Evolutionary conservation across 257 asterid genomes (phyloP).

Genomic region (Oldenlandia corymbosa): DNA sequence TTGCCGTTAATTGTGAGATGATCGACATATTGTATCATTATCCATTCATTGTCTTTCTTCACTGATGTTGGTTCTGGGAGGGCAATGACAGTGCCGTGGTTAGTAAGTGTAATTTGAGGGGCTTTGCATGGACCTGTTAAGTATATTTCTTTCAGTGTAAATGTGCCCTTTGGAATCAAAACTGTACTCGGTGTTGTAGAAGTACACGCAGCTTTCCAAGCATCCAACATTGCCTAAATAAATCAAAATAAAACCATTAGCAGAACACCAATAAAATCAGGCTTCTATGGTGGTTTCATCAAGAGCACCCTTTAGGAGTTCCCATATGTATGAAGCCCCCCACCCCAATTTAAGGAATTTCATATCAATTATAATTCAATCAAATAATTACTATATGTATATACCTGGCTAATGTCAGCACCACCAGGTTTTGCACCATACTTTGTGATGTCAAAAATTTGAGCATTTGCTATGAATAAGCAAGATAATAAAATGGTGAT

Average conservation of each 20-base stretch:
- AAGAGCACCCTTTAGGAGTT: too few relatives aligned
- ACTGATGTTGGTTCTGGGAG: conserved; percentile 19
- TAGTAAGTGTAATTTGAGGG: conserved; percentile 29
- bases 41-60: conserved; percentile 28
- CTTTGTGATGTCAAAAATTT: conserved; percentile 12
- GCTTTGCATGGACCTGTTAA: conserved; percentile 30
- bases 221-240: conserved; percentile 34
- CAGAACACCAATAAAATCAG: too few relatives aligned
- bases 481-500: not conserved
- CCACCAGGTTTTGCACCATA: conserved; percentile 7
- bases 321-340: too few relatives aligned
- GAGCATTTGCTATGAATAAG: not conserved
- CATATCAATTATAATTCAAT: too few relatives aligned
- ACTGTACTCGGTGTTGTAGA: conserved; percentile 17
- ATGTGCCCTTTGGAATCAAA: conserved; percentile 34
- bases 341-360: too few relatives aligned
- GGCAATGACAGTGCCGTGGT: conserved; percentile 35
- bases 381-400: too few relatives aligned
- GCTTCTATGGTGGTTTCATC: too few relatives aligned
- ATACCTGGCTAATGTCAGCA: conserved; percentile 20
- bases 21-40: conserved; percentile 33
- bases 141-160: conserved; percentile 17
- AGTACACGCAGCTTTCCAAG: conserved; percentile 40
- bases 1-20: conserved; percentile 38
- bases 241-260: too few relatives aligned